Conservation (phyloP, 495 filamentous ascomycete species). For the Annulohypoxylon bovei region DNA sequence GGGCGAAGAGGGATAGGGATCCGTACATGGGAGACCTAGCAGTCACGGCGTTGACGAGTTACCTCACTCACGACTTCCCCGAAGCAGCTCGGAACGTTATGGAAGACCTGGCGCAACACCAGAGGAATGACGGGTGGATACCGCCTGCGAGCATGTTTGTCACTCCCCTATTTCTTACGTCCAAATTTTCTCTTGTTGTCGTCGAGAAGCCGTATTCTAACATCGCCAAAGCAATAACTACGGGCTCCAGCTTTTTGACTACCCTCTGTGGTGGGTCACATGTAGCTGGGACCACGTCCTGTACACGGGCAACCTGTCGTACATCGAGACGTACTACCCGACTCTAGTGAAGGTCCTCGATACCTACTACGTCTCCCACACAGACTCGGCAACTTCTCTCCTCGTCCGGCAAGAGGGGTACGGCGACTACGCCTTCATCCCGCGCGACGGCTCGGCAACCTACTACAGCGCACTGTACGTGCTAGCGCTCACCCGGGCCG, state of each 20-base stretch:
- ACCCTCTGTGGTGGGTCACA: conserved; percentile 60
- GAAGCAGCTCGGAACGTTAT: conserved; percentile 53
- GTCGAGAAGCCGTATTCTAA: not conserved
- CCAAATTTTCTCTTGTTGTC: not conserved
- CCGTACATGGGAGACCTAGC: conserved; percentile 61
- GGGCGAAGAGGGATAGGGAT: conserved; percentile 60
- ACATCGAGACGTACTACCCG: conserved; percentile 46
- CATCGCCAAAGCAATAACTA: conserved; percentile 51
- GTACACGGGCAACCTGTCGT: conserved; percentile 55
- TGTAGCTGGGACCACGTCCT: conserved; percentile 55
- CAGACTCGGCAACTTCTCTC: conserved; percentile 46
- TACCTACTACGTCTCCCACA: conserved; percentile 50
- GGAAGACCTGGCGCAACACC: conserved; percentile 57
- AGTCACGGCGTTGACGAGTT: conserved; percentile 54
- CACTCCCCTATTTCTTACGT: not conserved
- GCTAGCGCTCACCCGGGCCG: conserved; percentile 54
- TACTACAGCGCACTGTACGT: conserved; percentile 62
- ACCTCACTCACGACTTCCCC: conserved; percentile 54
- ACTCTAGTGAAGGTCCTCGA: conserved; percentile 53
- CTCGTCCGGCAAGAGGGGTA: conserved; percentile 53
- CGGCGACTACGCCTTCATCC: conserved; percentile 61
- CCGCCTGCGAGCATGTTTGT: conserved; percentile 60
- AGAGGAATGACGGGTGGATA: conserved; percentile 61
- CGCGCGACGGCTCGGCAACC: conserved; percentile 55
- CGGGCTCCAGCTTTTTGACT: conserved; percentile 56